These are phyloP conservation scores for Dictyophora rubrovolvata DNA, from an alignment of 768 basidiomycete species.

Conservation along the genomic window DNA sequence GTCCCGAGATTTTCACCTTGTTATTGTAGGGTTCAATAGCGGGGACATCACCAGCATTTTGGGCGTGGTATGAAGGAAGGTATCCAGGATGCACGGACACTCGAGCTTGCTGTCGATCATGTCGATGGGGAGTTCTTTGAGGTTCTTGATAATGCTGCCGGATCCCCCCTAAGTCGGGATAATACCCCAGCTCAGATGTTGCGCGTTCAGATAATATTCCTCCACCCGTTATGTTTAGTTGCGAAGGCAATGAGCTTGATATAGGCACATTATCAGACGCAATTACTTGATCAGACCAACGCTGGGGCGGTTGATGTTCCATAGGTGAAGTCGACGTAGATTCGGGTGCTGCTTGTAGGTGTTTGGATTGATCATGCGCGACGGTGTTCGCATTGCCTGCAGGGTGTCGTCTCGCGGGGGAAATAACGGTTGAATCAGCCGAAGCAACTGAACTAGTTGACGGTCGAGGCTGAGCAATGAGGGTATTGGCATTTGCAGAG, in stretches of 20 bases:
- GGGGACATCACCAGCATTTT: conserved; percentile 30
- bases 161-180: conserved; percentile 44
- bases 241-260: conserved; percentile 47
- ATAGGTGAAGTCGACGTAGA: conserved; percentile 32
- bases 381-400: conserved; percentile 47
- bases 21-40: conserved; percentile 34
- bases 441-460: conserved; percentile 44
- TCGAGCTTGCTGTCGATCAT: conserved; percentile 41
- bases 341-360: conserved; percentile 41
- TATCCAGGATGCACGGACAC: conserved; percentile 55
- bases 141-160: conserved; percentile 28
- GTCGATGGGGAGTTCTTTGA: conserved; percentile 43
- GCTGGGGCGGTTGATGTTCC: conserved; percentile 27
- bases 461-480: conserved; percentile 38
- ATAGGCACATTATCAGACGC: conserved; percentile 45
- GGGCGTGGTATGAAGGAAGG: conserved; percentile 31
- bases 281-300: conserved; percentile 40
- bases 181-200: conserved; percentile 77
- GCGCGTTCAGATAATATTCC: conserved; percentile 39
- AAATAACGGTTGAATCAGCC: conserved; percentile 35
- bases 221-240: conserved; percentile 27
- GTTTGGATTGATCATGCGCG: conserved; percentile 47
- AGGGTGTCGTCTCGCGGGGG: conserved; percentile 42
- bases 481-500: conserved; percentile 15
- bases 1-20: conserved; percentile 75